A percentile compares a stretch with the other conserved stretches of the same genome.
These are phyloP conservation scores for Exsudoporus frostii DNA, from an alignment of 768 basidiomycete genomes.

Conservation along the genomic window DNA sequence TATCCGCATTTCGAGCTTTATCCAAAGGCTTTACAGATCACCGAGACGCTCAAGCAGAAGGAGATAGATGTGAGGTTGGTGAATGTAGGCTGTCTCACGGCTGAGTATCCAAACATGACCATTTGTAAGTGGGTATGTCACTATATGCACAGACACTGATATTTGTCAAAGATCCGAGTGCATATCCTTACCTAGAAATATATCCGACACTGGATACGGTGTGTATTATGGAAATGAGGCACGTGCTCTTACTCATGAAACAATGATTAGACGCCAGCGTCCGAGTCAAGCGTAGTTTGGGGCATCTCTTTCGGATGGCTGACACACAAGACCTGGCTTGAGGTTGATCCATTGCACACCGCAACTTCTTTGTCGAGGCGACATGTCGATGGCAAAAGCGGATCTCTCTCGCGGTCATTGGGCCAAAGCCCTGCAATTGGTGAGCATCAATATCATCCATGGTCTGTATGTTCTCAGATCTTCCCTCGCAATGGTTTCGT, in stretches of 20 bases:
- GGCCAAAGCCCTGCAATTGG: not conserved
- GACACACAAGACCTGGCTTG: constrained; percentile 16
- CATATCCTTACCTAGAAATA: constrained; percentile 40
- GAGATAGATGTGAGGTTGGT: constrained; percentile 15
- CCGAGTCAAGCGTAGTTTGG: constrained; percentile 9
- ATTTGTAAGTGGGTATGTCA: constrained; percentile 24
- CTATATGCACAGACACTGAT: constrained; percentile 6
- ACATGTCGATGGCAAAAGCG: not conserved
- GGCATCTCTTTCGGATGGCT: constrained; percentile 21
- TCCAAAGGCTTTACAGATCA: constrained; percentile 30
- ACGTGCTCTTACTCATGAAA: not conserved
- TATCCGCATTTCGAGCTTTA: constrained; percentile 44
- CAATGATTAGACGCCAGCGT: constrained; percentile 3
- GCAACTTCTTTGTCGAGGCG: not conserved
- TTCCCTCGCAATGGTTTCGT: constrained; percentile 50
- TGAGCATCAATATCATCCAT: not conserved
- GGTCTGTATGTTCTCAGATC: constrained; percentile 13
- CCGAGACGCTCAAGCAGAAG: constrained; percentile 55
- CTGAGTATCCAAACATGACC: constrained; percentile 25
- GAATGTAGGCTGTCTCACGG: constrained; percentile 2
- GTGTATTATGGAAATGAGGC: not conserved
- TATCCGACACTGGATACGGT: constrained; percentile 33
- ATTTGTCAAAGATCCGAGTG: constrained; percentile 35
- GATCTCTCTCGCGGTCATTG: not conserved
- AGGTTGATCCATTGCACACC: constrained; percentile 17